Percentiles rank a stretch among this genome's conserved stretches.
phyloP scores from a whole-genome alignment of 768 basidiomycete species.

The Mycena olivaceomarginata region DNA sequence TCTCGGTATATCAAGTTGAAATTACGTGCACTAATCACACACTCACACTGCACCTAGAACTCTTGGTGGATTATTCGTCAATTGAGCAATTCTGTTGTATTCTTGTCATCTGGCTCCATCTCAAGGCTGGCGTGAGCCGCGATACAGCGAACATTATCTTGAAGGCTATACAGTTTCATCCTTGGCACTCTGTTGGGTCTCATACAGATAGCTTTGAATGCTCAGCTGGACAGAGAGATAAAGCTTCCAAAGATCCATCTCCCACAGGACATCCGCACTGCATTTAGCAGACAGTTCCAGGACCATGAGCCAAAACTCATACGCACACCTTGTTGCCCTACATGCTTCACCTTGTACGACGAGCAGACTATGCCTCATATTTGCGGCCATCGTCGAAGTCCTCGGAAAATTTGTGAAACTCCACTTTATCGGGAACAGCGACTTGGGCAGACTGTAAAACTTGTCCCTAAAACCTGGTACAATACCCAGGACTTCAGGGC shows the following conservation, averaged over 20 bases:
- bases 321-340: conserved; percentile 23
- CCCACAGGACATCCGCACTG: conserved; percentile 21
- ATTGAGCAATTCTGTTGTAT: background rate
- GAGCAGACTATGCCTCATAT: background rate
- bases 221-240: conserved; percentile 8
- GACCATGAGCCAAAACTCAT: conserved; percentile 25
- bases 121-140: conserved; percentile 5
- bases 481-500: conserved; percentile 26
- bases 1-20: too few relatives aligned
- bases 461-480: conserved; percentile 5
- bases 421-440: background rate
- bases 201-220: background rate
- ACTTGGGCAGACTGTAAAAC: background rate
- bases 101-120: conserved; percentile 25
- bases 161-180: conserved; percentile 27
- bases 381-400: background rate
- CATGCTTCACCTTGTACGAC: conserved; percentile 18
- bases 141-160: conserved; percentile 17
- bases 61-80: too few relatives aligned
- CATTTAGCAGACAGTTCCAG: background rate
- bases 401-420: background rate
- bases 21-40: too few relatives aligned
- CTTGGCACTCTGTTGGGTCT: conserved; percentile 4
- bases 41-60: too few relatives aligned
- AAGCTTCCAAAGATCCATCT: conserved; percentile 14